Evolutionary conservation across 208 protist species (phyloP).

Genomic region (Wallacemonas collosoma): DNA sequence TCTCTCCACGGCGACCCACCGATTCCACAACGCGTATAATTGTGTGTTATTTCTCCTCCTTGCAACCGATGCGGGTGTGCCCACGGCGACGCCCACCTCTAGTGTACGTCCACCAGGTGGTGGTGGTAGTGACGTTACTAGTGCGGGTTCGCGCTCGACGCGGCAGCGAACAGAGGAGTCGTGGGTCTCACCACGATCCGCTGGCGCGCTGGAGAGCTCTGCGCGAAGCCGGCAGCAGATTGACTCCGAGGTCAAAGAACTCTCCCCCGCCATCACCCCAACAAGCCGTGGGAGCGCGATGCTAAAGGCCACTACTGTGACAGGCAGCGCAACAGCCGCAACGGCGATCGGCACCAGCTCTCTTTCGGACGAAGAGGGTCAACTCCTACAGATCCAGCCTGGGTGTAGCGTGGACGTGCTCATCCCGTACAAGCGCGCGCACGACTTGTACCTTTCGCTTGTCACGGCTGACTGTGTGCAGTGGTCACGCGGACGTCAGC

Average conservation of each 20-base stretch:
- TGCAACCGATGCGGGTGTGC: not conserved
- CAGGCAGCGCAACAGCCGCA: not conserved
- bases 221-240: not conserved
- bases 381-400: conserved; percentile 28
- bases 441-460: conserved; percentile 32
- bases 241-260: not conserved
- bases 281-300: not conserved
- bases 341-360: not conserved
- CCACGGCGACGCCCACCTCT: not conserved
- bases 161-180: not conserved
- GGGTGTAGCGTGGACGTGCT: conserved; percentile 34
- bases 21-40: conserved; percentile 71
- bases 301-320: not conserved
- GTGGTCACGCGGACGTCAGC: conserved; percentile 12
- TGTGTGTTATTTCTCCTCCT: conserved; percentile 57
- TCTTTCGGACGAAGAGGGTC: conserved; percentile 20
- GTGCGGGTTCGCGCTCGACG: too few species aligned
- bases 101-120: not conserved
- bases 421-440: conserved; percentile 40
- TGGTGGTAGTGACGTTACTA: not conserved
- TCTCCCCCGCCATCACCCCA: not conserved
- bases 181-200: not conserved
- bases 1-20: conserved; percentile 51
- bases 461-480: conserved; percentile 37
- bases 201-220: not conserved